A percentile compares a stretch with the other conserved stretches of the same genome.
phyloP scores from a whole-genome alignment of 208 protist species.

The Borovskyia barvae region DNA sequence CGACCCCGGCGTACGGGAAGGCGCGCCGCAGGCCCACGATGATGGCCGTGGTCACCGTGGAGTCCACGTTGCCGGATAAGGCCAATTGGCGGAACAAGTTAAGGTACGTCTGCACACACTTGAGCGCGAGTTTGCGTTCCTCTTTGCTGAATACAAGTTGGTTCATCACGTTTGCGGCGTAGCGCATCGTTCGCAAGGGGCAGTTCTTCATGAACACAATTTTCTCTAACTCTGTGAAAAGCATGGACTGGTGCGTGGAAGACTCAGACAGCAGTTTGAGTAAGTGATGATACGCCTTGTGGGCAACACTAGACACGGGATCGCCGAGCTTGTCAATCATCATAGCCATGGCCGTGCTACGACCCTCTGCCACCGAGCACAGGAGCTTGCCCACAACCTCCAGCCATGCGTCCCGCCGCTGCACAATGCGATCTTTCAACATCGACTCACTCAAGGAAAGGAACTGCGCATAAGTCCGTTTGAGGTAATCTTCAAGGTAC shows the following conservation, averaged over 20 bases:
- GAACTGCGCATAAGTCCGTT: constrained; percentile 89
- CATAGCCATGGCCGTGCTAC: constrained; percentile 79
- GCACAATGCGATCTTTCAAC: constrained; percentile 85
- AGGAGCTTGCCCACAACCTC: constrained; percentile 86
- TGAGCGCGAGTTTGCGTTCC: constrained; percentile 86
- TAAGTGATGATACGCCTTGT: constrained; percentile 88
- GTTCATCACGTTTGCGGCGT: constrained; percentile 89
- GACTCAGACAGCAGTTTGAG: constrained; percentile 82
- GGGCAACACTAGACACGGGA: constrained; percentile 59
- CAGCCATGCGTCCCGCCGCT: constrained; percentile 85
- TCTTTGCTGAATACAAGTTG: constrained; percentile 92
- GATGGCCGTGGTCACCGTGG: constrained; percentile 87
- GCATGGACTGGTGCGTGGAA: constrained; percentile 76
- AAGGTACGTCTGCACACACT: constrained; percentile 88
- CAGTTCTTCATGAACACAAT: constrained; percentile 91
- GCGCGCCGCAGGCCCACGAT: constrained; percentile 88
- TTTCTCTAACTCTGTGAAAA: constrained; percentile 91
- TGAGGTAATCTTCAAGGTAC: constrained; percentile 92
- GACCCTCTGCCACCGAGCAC: constrained; percentile 75
- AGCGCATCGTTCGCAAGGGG: constrained; percentile 85
- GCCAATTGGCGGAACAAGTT: constrained; percentile 84
- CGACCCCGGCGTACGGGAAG: constrained; percentile 89
- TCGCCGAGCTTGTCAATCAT: constrained; percentile 93
- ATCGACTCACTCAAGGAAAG: constrained; percentile 83
- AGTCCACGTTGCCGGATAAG: constrained; percentile 60